Base-by-base conservation (phyloP, 305 asterid genomes). In the Solanum chacoense region DNA sequence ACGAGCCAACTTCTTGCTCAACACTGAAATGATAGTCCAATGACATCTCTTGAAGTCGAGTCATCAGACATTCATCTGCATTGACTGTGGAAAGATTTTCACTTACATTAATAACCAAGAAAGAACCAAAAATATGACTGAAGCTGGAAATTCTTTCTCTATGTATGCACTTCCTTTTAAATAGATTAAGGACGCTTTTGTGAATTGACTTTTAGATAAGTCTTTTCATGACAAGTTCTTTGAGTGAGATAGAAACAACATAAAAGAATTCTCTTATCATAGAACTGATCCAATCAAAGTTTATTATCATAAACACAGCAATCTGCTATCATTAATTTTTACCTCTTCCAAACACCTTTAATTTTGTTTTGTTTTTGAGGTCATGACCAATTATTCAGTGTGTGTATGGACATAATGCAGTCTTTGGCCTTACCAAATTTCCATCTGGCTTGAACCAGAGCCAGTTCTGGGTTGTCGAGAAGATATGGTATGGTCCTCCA, bases 1-100 rank as follows among this genome's bases (percentile, higher is more conserved):
- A 94, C 8, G 99, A 96, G 91, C 98, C 98, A 79, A 94, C 99
- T 95, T 96, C 99, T 92, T 96, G 97, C 93, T 96, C 99, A 81
- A 96, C 97, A 86, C 91, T 93, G 90, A 96, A 95, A 91, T 96
- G 99, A 88, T 94, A 96, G 92, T 94, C 94, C 59, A 96, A 75
- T 87, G 99, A 93, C 98, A 96, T 96, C 91, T 94, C 95, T 90
- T 94, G 99, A 88, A 95, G 96, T 74, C 98, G 93, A 69, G 99
- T 96, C 98, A 95, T 94, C 88, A 96, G 87, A 90, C 99, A 95
- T 91, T 95, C 99, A 91, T 95, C 94, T 86, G 98, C 98, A 69
- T 95, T 96, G 69, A 95, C 97, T 95, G 93, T 88, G 86, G 90
- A 91, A 32, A 22, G 32, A 91, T 88, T 88, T 36, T 50, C 63